Evolutionary conservation across 352 stramenopile species (phyloP).

Genomic region (Pythium plurisporium): DNA sequence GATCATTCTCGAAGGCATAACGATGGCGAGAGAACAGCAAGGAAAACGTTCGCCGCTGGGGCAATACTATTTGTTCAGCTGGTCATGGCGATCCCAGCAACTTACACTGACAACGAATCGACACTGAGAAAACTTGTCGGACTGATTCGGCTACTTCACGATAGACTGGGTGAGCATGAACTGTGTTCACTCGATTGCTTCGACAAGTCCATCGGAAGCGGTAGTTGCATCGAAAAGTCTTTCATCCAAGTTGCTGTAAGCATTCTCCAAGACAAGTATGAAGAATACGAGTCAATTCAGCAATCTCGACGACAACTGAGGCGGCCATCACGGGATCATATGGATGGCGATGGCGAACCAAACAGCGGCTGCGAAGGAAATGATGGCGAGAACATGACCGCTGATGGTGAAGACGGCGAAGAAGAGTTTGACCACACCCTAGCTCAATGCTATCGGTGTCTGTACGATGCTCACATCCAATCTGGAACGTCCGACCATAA

Average conservation of each 20-base stretch:
- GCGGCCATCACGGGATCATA: background rate
- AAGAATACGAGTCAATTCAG: background rate
- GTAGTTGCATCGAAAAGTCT: slow-evolving; percentile 1
- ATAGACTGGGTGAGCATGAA: slow-evolving; percentile 18
- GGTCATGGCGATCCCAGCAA: slow-evolving; percentile 14
- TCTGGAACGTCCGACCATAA: slow-evolving; percentile 58
- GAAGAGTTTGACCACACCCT: slow-evolving; percentile 45
- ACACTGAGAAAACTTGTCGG: slow-evolving; percentile 2
- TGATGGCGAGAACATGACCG: slow-evolving; percentile 1
- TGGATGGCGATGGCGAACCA: background rate
- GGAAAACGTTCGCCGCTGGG: slow-evolving; percentile 44
- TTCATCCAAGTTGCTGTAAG: slow-evolving; percentile 14
- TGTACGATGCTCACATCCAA: slow-evolving; percentile 74
- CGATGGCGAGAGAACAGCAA: slow-evolving; percentile 35
- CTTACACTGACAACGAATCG: background rate
- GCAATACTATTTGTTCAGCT: slow-evolving; percentile 49
- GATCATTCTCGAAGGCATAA: slow-evolving; percentile 29
- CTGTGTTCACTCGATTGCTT: slow-evolving; percentile 10
- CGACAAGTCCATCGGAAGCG: slow-evolving; percentile 2
- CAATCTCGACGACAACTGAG: background rate
- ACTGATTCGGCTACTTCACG: slow-evolving; percentile 15
- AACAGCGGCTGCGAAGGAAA: slow-evolving; percentile 7
- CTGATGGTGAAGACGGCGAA: slow-evolving; percentile 9
- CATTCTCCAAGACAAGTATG: slow-evolving; percentile 3
- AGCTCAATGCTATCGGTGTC: slow-evolving; percentile 65